Percentiles rank a stretch among this genome's conserved stretches.
These are phyloP conservation scores for Microbotryum saponariae DNA, from an alignment of 1,284 basidiomycete genomes.

Conservation along the genomic window DNA sequence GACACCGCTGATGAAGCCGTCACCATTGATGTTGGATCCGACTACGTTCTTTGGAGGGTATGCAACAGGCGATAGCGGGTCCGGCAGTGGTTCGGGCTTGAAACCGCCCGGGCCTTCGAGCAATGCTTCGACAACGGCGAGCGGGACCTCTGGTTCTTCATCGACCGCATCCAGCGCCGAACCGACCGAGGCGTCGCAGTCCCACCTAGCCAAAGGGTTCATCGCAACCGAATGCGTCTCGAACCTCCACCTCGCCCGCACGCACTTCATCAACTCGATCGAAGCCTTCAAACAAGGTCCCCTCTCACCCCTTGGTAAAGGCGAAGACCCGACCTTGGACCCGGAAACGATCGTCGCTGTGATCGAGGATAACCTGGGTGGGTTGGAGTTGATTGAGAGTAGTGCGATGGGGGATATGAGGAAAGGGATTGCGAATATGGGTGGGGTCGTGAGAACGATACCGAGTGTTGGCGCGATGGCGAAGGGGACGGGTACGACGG, in stretches of 20 bases:
- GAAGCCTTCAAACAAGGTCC: constrained; percentile 2
- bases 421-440: neutral
- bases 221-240: constrained; percentile 34
- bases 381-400: constrained; percentile 35
- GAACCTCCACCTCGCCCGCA: constrained; percentile 31
- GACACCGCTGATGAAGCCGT: too few species aligned
- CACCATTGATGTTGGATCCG: too few species aligned
- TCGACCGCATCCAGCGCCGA: neutral
- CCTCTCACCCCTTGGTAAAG: neutral
- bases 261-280: constrained; percentile 30
- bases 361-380: constrained; percentile 29
- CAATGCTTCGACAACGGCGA: neutral
- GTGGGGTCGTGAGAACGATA: too few species aligned
- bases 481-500: too few species aligned
- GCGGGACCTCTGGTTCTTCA: neutral
- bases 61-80: neutral
- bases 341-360: constrained; percentile 23
- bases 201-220: constrained; percentile 5
- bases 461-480: too few species aligned
- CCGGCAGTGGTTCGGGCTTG: neutral
- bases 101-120: neutral
- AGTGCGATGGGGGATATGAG: constrained; percentile 33
- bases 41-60: neutral
- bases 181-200: constrained; percentile 3
- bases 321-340: too few species aligned